Evolutionary conservation across 768 basidiomycete genomes (phyloP), one percentile per base, ranked within the genome.

Genomic region (Russula griseocarnosa): DNA sequence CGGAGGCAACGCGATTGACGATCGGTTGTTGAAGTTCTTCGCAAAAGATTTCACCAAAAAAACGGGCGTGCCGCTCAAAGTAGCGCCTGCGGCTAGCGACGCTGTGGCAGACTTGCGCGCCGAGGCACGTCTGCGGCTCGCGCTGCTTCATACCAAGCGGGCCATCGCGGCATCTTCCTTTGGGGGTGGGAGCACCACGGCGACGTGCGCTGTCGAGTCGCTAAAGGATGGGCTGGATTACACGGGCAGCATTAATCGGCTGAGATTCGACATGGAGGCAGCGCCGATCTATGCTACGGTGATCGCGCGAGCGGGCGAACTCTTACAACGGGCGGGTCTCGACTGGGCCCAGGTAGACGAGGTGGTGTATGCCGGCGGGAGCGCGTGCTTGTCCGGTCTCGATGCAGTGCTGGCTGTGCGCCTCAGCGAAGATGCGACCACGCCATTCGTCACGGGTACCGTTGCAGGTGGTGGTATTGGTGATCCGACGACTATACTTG

Each of bases 31-130:
- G 77, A 87, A 88, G 65, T 91, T 90, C 79, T 97, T 99, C 74
- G 86, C 90, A 58, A 86, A 93, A 72, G 96, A 99, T 67, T 99
- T 99, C 75, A 91, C 90, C 55, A 98, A 98, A 78, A 99, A 97
- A 79, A 94, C 89, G 20, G 93, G 92, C 74, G 82, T 83, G 26
- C 77, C 86, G 0, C 79, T 97, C 49, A 76, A 81, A 10, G 80
- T 93, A 18, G 83, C 79, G 59, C 86, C 87, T 1, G 77, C 87
- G 6, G 78, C 79, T 3, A 78, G 83, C 24, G 68, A 78, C 11
- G 20, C 77, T 79, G 36, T 47, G n/a, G 46, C 46, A 4, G 90
- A 94, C 75, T 81, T 85, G 70, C 90, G 97, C 26, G 92, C 95
- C 0, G 88, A 93, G 71, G 91, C 93, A n/a, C 96, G 95, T 72